These are phyloP conservation scores for Chaetomium olivaceum DNA, from an alignment of 2,329 filamentous ascomycete genomes.

Conservation along the genomic window DNA sequence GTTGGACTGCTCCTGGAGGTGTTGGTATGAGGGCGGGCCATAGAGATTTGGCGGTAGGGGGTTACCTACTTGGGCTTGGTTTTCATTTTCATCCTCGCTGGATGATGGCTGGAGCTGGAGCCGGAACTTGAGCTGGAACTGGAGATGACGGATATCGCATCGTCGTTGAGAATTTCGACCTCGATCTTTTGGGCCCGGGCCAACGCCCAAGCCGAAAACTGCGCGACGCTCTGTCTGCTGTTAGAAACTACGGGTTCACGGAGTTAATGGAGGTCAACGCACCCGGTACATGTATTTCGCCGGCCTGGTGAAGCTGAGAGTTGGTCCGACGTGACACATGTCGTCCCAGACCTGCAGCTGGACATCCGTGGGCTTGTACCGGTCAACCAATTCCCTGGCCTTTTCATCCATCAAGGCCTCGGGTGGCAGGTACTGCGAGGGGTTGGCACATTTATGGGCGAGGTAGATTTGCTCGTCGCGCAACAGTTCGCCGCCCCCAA, in stretches of 20 bases:
- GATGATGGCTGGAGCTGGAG: slow-evolving; percentile 25
- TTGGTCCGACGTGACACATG: slow-evolving; percentile 87
- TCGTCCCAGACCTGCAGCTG: slow-evolving; percentile 97
- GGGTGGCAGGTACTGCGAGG: slow-evolving; percentile 70
- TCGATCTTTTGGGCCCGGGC: slow-evolving; percentile 76
- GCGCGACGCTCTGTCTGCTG: slow-evolving; percentile 63
- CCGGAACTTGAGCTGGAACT: slow-evolving; percentile 45
- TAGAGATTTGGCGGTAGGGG: neutral
- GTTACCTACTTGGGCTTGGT: slow-evolving; percentile 22
- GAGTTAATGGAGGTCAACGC: neutral
- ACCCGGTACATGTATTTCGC: slow-evolving; percentile 93
- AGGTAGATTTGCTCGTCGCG: slow-evolving; percentile 94
- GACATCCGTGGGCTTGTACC: slow-evolving; percentile 82
- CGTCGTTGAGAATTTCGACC: slow-evolving; percentile 81
- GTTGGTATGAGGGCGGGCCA: slow-evolving; percentile 21
- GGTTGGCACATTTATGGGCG: slow-evolving; percentile 91
- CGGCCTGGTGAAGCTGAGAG: slow-evolving; percentile 91
- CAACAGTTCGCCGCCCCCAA: slow-evolving; percentile 84
- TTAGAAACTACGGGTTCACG: neutral
- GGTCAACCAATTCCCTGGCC: slow-evolving; percentile 59
- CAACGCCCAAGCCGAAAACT: slow-evolving; percentile 90
- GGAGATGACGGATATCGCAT: slow-evolving; percentile 73
- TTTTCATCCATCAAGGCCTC: slow-evolving; percentile 63
- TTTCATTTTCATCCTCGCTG: slow-evolving; percentile 31
- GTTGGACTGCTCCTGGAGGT: neutral